A percentile compares a stretch with the other conserved stretches of the same genome.
Evolutionary conservation across 345 rosid genomes (phyloP).

Genomic region (Citrus glauca): DNA sequence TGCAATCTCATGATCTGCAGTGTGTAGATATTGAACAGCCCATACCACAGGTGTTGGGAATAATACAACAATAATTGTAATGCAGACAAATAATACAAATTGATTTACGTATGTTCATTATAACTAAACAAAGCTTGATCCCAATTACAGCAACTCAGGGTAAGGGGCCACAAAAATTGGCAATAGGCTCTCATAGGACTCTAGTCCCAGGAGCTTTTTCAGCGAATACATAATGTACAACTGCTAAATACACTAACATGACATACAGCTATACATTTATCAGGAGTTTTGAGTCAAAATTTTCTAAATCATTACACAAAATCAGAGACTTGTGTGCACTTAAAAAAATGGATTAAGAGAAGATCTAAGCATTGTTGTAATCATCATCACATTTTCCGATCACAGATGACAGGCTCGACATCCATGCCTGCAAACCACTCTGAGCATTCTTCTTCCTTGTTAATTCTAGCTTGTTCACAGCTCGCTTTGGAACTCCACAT

Average conservation of each 20-base stretch:
- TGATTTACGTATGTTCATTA: not conserved
- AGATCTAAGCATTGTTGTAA: not conserved
- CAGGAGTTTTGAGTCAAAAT: not conserved
- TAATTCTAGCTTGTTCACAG: constrained; percentile 49
- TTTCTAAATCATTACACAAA: not conserved
- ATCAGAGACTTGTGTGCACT: not conserved
- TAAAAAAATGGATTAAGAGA: not conserved
- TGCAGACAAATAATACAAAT: not conserved
- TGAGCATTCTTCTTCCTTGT: constrained; percentile 41
- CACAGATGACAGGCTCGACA: constrained; percentile 49
- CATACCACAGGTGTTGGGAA: not conserved
- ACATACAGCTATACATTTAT: not conserved
- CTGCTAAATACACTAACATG: not conserved
- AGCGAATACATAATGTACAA: not conserved
- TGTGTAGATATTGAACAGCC: not conserved
- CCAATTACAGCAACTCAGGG: not conserved
- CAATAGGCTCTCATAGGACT: not conserved
- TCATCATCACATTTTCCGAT: constrained; percentile 29
- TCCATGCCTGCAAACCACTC: constrained; percentile 54
- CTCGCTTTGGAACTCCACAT: constrained; percentile 64
- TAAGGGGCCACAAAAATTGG: not conserved
- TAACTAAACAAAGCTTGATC: not conserved
- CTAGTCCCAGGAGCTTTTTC: not conserved
- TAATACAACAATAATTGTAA: not conserved
- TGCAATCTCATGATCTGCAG: not conserved